Conservation (phyloP, 192 early-diverging fungal species). For the Jimgerdemannia lactiflua region DNA sequence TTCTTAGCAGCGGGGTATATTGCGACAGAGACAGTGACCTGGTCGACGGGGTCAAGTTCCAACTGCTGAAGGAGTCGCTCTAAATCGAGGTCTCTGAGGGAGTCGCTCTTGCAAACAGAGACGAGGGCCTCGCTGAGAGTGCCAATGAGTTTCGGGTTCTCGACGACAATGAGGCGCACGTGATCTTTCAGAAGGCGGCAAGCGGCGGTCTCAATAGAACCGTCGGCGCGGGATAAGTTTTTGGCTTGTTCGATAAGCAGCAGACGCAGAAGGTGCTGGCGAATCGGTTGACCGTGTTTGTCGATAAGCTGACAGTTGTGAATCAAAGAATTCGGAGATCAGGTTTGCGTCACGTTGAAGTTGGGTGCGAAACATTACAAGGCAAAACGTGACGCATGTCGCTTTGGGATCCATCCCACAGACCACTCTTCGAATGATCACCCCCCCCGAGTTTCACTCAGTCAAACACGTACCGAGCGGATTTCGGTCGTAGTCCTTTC, state of each 20-base stretch:
- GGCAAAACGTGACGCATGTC: neutral
- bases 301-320: slow-evolving; percentile 38
- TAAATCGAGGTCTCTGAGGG: slow-evolving; percentile 41
- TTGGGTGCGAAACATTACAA: neutral
- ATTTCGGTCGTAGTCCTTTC: slow-evolving; percentile 46
- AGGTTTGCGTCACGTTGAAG: neutral
- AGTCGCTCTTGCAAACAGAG: slow-evolving; percentile 39
- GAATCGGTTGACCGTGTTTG: slow-evolving; percentile 47
- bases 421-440: neutral
- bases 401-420: neutral
- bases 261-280: slow-evolving; percentile 45
- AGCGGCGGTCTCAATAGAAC: neutral
- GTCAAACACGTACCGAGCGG: slow-evolving; percentile 34
- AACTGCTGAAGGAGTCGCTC: slow-evolving; percentile 30
- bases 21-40: slow-evolving; percentile 32
- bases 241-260: slow-evolving; percentile 13
- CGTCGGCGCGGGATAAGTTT: neutral
- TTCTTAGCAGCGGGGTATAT: slow-evolving; percentile 33
- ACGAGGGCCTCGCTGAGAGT: slow-evolving; percentile 44
- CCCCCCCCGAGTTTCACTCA: neutral
- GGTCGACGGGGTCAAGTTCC: slow-evolving; percentile 33
- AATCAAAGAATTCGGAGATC: neutral
- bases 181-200: slow-evolving; percentile 15
- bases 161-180: slow-evolving; percentile 6
- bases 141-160: slow-evolving; percentile 4